A percentile compares a stretch with the other conserved stretches of the same genome.
Evolutionary conservation across 371 early-diverging fungal genomes (phyloP).

Genomic region (Mortierella sp.): DNA sequence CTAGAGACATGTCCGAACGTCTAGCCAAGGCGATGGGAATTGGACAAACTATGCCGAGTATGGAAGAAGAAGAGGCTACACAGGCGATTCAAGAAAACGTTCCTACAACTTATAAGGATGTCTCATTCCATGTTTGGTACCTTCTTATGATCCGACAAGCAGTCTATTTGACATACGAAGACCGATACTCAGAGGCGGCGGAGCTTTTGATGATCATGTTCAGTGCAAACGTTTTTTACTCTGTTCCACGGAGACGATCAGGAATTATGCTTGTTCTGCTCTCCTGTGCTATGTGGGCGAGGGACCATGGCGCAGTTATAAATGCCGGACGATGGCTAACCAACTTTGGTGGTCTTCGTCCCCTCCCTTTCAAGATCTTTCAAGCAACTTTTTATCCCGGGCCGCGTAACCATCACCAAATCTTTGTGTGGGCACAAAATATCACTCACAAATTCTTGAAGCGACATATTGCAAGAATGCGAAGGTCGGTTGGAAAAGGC

Average conservation of each 20-base stretch:
- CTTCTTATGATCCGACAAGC: constrained; percentile 75
- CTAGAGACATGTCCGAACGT: constrained; percentile 41
- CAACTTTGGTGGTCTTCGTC: constrained; percentile 42
- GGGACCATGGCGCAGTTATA: constrained; percentile 27
- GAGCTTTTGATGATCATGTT: constrained; percentile 68
- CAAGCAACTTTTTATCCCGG: constrained; percentile 32
- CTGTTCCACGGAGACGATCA: constrained; percentile 61
- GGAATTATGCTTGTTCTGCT: constrained; percentile 68
- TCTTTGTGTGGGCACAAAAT: constrained; percentile 34
- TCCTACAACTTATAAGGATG: constrained; percentile 58
- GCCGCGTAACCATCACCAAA: constrained; percentile 24
- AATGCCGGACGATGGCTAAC: constrained; percentile 39
- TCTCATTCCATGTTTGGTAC: constrained; percentile 75
- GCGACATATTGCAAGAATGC: constrained; percentile 44
- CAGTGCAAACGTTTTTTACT: constrained; percentile 78
- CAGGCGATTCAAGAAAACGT: background rate
- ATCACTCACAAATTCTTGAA: constrained; percentile 43
- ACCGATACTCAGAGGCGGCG: constrained; percentile 71
- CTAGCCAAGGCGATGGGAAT: constrained; percentile 43
- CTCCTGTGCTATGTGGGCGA: constrained; percentile 53
- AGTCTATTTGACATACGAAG: constrained; percentile 67
- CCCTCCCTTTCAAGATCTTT: constrained; percentile 36
- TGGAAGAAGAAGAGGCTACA: constrained; percentile 1
- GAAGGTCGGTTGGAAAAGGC: constrained; percentile 22
- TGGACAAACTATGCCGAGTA: background rate